Base-by-base conservation (phyloP, 1,139 yeast species). In the Hansenula anomala region DNA sequence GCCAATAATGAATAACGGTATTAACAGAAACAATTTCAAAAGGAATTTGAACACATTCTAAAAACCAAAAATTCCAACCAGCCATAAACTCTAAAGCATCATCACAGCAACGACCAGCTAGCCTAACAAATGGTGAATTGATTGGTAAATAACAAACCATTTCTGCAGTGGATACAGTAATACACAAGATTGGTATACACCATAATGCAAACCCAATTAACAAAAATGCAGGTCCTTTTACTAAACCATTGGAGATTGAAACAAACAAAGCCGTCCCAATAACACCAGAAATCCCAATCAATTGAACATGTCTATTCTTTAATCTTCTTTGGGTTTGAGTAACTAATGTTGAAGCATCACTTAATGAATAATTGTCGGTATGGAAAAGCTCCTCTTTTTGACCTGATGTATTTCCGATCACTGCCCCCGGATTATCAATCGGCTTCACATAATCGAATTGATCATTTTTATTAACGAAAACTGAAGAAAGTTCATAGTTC, bases 261-360 rank as follows among this genome's bases (percentile, higher is more conserved):
- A 87, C 84, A 66, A 84, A 71, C 28, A 80, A 62, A 34, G 89
- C 90, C 8, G 94, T 85, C 46, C 95, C 95, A 50, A 87, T 85
- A 33, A 88, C 80, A 36, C 95, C 95, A 33, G 95, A 92, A 27
- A 80, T 78, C 36, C 92, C 89, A 54, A 86, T 84, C 54, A 86
- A 73, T 51, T 86, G 86, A 37, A 86, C 80, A 56, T 80, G 86
- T 55, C 87, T 68, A 37, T 77, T 73, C 45, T 70, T 66, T 39
- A 77, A 59, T 34, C 61, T 62, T 50, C 83, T 62, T 36, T 66
- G 62, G 2, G 63, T 60, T 47, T 37, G 77, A 61, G 76, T 75
- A 66, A 47, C 43, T 4, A 42, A 18, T 4, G 54, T 49, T 2
- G 51, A 50, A 4, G 49, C 46, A 36, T 50, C 55, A 38, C 47